phyloP scores from a whole-genome alignment of 345 rosid genomes.

The Lagerstroemia speciosa region DNA sequence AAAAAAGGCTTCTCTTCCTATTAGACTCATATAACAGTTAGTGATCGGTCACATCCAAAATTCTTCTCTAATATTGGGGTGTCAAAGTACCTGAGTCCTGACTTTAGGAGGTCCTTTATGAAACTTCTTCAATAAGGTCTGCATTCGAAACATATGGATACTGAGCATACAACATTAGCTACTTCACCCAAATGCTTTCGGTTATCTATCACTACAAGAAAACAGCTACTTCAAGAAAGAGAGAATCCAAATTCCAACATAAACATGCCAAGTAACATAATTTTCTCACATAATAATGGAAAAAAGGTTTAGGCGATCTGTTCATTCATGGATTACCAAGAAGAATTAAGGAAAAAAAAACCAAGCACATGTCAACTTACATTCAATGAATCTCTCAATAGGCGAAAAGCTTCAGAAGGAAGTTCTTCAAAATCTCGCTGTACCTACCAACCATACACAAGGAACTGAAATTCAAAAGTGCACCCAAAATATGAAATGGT shows the following conservation, averaged over 20 bases:
- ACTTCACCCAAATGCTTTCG: constrained; percentile 6
- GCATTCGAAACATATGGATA: constrained; percentile 25
- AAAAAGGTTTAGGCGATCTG: not conserved
- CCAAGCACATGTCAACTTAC: constrained; percentile 31
- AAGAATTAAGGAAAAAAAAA: not conserved
- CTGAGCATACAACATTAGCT: constrained; percentile 9
- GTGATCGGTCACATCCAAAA: no score
- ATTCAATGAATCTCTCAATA: constrained; percentile 66
- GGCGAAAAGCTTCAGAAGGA: constrained; percentile 88
- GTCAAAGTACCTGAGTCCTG: constrained; percentile 63
- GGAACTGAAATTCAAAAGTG: not conserved
- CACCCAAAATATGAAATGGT: constrained; percentile 3
- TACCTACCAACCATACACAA: constrained; percentile 40
- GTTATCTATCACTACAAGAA: not conserved
- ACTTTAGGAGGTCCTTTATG: constrained; percentile 95
- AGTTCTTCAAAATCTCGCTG: constrained; percentile 97
- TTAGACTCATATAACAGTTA: no score
- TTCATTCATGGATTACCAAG: not conserved
- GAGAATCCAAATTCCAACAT: not conserved
- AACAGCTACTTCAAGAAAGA: not conserved
- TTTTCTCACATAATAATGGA: no score
- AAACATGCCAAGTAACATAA: not conserved
- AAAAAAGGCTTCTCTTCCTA: constrained; percentile 13
- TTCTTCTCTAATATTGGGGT: no score
- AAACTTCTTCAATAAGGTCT: constrained; percentile 87